Evolutionary conservation across 371 early-diverging fungal genomes (phyloP), one percentile per base, ranked within the genome.

Genomic region (Rhizomucor pusillus): DNA sequence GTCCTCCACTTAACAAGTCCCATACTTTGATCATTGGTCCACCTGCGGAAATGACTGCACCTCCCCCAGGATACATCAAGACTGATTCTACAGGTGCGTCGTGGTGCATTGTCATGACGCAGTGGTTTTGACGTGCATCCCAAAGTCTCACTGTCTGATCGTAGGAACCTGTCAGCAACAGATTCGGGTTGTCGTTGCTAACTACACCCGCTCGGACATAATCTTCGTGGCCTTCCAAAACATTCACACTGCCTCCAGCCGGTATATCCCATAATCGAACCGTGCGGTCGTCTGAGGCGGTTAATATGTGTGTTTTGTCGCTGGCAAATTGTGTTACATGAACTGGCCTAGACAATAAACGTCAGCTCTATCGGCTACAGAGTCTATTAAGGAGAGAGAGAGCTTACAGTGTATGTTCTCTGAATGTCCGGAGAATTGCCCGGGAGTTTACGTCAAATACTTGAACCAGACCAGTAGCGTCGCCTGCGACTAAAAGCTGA

Each of bases 251-350:
- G n/a, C 79, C 69, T 64, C 92, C 89, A 36, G 87, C 84, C 19
- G 97, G 89, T 57, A 97, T 87, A 67, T 97, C 97, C 95, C 95
- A 96, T 47, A 95, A 62, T 52, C 88, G 80, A 40, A 95, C 93
- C 5, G 95, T 90, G 60, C 81, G 81, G 66, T 97, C 98, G 66
- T 96, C 96, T 19, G 92, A 91, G 36, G 86, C 91, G 13, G 94
- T 87, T 56, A 96, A 52, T 43, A 97, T 82, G 54, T 93, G 86
- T 9, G 82, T 84, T 57, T 87, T 86, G 72, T 90, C 82, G 11
- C 82, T 79, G 34, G 88, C 82, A 62, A 96, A 97, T 59, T 80
- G 75, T 13, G 92, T 80, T 5, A 90, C 82, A 55, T 90, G 92
- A 14, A 93, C 92, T 34, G 94, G 89, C 45, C 90, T 89, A 63